phyloP scores from a whole-genome alignment of 306 rosid species.

The Albizia julibrissin region DNA sequence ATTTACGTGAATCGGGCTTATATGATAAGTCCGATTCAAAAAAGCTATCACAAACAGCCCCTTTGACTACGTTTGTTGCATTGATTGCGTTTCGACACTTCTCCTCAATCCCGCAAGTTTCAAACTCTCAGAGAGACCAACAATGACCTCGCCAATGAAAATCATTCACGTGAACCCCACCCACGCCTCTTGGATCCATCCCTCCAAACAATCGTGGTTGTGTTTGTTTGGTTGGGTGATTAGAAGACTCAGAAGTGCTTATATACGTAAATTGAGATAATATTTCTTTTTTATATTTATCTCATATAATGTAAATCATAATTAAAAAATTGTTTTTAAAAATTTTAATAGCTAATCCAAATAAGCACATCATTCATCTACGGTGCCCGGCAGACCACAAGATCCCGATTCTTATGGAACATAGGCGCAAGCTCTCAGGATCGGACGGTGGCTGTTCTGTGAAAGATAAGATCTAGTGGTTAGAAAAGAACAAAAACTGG shows the following conservation, averaged over 20 bases:
- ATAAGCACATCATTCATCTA: no score
- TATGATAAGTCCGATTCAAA: no score
- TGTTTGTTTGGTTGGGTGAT: no score
- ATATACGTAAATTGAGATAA: no score
- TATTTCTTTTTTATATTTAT: no score
- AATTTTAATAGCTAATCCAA: no score
- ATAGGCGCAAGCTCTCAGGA: not conserved
- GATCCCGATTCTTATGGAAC: not conserved
- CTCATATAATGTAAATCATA: no score
- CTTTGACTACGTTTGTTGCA: constrained; percentile 30
- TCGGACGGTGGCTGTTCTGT: not conserved
- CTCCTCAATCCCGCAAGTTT: not conserved
- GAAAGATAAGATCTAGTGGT: not conserved
- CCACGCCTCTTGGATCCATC: not conserved
- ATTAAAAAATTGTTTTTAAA: no score
- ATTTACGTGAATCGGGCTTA: no score
- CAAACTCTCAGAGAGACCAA: not conserved
- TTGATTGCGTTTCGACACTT: constrained; percentile 4
- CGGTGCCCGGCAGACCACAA: not conserved
- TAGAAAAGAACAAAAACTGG: not conserved
- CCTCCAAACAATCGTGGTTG: not conserved
- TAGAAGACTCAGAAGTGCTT: no score
- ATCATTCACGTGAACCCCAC: constrained; percentile 11
- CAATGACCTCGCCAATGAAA: not conserved
- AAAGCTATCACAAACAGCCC: no score